These are phyloP conservation scores for Pseudogymnoascus sp. DNA, from an alignment of 2,329 filamentous ascomycete genomes.

Conservation along the genomic window DNA sequence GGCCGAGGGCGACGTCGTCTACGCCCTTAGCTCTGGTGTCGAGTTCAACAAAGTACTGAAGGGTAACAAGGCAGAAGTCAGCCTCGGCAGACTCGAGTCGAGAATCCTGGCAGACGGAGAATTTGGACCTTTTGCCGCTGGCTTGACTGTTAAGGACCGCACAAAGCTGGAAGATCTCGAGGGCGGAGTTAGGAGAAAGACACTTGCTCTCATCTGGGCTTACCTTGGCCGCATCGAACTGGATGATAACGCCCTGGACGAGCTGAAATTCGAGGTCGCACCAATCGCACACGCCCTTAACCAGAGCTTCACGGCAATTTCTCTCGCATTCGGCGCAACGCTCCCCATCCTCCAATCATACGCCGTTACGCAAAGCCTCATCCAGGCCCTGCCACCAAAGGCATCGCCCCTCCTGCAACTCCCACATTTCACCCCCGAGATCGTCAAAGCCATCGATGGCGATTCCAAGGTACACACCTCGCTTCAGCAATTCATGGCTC, in stretches of 20 bases:
- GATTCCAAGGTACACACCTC: conserved; percentile 66
- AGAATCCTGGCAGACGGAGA: conserved; percentile 59
- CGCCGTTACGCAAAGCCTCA: conserved; percentile 72
- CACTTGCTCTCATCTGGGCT: conserved; percentile 84
- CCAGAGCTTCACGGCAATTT: conserved; percentile 77
- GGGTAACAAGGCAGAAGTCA: conserved; percentile 70
- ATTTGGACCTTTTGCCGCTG: conserved; percentile 41
- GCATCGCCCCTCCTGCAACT: conserved; percentile 86
- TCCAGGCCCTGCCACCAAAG: conserved; percentile 79
- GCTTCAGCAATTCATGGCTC: conserved; percentile 81
- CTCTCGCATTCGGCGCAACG: conserved; percentile 79
- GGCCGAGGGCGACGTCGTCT: conserved; percentile 69
- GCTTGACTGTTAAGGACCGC: conserved; percentile 65
- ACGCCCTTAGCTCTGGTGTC: conserved; percentile 73
- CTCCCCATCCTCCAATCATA: conserved; percentile 75
- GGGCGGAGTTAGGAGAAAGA: conserved; percentile 71
- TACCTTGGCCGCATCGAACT: conserved; percentile 86
- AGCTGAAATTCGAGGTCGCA: conserved; percentile 81
- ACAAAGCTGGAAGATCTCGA: conserved; percentile 72
- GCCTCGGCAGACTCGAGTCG: conserved; percentile 75
- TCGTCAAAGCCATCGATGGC: conserved; percentile 61
- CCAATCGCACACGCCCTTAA: conserved; percentile 79
- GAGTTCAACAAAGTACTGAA: conserved; percentile 73
- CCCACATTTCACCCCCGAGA: conserved; percentile 67
- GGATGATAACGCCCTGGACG: conserved; percentile 65